phyloP scores from a whole-genome alignment of 139 green algal species.

The Tetradesmus obliquus region DNA sequence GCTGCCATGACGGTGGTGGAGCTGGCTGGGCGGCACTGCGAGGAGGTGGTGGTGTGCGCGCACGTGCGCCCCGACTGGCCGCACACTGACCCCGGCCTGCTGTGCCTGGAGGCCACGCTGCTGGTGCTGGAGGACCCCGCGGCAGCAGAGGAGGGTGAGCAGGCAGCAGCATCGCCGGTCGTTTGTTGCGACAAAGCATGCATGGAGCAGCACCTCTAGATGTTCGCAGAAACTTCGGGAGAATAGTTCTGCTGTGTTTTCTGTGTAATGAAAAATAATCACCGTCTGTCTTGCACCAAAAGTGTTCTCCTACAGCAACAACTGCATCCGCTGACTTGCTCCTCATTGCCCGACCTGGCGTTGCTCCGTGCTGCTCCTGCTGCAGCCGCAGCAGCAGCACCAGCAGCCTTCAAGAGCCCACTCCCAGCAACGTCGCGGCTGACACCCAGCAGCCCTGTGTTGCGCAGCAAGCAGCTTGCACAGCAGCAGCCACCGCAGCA shows the following conservation, averaged over 20 bases:
- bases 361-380: neutral
- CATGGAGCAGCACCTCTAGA: too few species aligned
- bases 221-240: too few species aligned
- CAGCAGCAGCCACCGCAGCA: conserved; percentile 1
- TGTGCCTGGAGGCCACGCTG: conserved; percentile 63
- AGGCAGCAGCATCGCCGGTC: neutral
- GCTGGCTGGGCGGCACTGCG: conserved; percentile 67
- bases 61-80: conserved; percentile 45
- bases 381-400: conserved; percentile 16
- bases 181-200: too few species aligned
- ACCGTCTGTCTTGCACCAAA: too few species aligned
- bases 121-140: conserved; percentile 58
- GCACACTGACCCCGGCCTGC: neutral
- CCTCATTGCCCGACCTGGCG: neutral
- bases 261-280: too few species aligned
- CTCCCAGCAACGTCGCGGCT: neutral
- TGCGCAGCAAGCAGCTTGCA: neutral
- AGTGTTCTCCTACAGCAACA: neutral
- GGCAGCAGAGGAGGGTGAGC: conserved; percentile 36
- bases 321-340: neutral
- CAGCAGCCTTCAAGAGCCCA: neutral
- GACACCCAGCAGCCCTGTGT: neutral
- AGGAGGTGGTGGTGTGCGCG: conserved; percentile 82
- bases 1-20: conserved; percentile 66
- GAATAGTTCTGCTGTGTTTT: too few species aligned